phyloP scores from a whole-genome alignment of 176 grass and related monocot species.

The Olyra latifolia region DNA sequence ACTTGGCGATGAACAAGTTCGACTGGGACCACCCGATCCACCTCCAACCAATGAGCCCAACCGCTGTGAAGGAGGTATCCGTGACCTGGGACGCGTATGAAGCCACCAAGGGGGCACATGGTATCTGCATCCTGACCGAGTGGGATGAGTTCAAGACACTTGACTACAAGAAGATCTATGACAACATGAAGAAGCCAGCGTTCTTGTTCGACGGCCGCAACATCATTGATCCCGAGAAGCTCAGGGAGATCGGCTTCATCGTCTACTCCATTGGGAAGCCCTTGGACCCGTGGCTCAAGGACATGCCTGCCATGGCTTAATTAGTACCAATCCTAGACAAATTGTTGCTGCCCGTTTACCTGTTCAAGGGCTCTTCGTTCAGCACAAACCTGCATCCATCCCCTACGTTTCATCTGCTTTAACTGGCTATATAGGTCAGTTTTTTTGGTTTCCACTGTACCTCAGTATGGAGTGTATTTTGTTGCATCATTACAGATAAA shows the following conservation, averaged over 20 bases:
- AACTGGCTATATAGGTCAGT: conserved; percentile 20
- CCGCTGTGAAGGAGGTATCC: conserved; percentile 49
- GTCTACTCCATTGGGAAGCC: conserved; percentile 69
- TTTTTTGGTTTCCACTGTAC: conserved; percentile 4
- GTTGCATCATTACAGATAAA: conserved; percentile 16
- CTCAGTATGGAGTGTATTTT: neutral
- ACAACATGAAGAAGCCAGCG: conserved; percentile 65
- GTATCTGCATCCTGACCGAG: conserved; percentile 64
- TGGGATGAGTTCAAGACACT: conserved; percentile 68
- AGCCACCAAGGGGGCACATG: conserved; percentile 60
- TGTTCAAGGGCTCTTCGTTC: neutral
- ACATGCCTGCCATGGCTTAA: conserved; percentile 65
- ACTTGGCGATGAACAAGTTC: conserved; percentile 66
- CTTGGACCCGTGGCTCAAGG: conserved; percentile 66
- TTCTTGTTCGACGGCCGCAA: conserved; percentile 67
- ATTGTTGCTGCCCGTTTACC: neutral
- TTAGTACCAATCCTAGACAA: neutral
- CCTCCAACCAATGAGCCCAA: conserved; percentile 64
- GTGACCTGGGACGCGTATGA: conserved; percentile 60
- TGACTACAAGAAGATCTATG: conserved; percentile 62
- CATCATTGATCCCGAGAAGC: conserved; percentile 46
- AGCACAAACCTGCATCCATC: neutral
- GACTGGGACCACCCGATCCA: conserved; percentile 72
- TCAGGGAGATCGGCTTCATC: conserved; percentile 57
- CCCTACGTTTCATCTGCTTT: neutral